Percentiles rank a stretch among this genome's conserved stretches.
Conservation (phyloP, 768 basidiomycete species). For the Gelatoporia subvermispora region DNA sequence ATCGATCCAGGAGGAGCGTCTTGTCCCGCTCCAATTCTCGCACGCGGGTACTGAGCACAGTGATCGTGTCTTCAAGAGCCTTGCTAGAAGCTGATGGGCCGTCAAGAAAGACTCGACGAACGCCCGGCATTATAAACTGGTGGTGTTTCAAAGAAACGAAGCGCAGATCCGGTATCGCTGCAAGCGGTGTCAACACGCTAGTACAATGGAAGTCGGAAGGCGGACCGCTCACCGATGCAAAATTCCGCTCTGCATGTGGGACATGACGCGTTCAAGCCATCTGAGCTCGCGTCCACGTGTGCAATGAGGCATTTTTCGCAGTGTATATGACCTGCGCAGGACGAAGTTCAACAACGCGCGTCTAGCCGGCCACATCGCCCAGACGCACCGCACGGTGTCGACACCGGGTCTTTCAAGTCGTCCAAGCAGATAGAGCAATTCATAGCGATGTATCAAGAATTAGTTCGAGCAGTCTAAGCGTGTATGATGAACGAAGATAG, state of each 20-base stretch:
- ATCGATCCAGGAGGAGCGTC: constrained; percentile 37
- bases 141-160: constrained; percentile 48
- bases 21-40: constrained; percentile 36
- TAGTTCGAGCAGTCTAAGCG: too few species aligned
- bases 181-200: not conserved
- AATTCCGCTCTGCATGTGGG: constrained; percentile 27
- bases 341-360: not conserved
- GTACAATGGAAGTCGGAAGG: not conserved
- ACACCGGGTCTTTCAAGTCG: constrained; percentile 22
- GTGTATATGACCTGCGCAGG: constrained; percentile 25
- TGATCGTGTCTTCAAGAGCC: constrained; percentile 29
- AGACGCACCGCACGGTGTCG: constrained; percentile 26
- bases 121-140: constrained; percentile 37
- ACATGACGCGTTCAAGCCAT: constrained; percentile 24
- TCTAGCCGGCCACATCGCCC: too few species aligned
- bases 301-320: constrained; percentile 25
- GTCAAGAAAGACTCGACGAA: constrained; percentile 46
- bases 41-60: constrained; percentile 34
- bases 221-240: constrained; percentile 18
- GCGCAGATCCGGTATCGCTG: constrained; percentile 32
- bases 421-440: constrained; percentile 27
- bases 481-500: too few species aligned
- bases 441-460: too few species aligned
- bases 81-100: constrained; percentile 9
- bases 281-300: constrained; percentile 20